Base-by-base conservation (phyloP, 495 filamentous ascomycete species). In the Pseudomonodictys pantanalensis region DNA sequence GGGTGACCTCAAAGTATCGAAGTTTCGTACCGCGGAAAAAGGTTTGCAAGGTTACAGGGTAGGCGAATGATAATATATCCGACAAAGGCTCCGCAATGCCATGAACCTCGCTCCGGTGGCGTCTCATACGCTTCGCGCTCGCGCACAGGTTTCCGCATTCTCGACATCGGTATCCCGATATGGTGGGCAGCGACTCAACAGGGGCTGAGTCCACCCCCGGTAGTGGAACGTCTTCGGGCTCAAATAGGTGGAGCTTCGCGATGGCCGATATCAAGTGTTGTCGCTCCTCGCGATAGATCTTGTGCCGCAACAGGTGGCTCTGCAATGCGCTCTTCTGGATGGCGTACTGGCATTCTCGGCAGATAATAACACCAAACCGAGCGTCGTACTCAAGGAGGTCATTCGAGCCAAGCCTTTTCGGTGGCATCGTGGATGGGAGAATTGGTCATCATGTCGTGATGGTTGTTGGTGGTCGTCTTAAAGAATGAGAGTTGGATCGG, bases 11-110 rank as follows among this genome's bases (percentile, higher is more conserved):
- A 41, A 74, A 73, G 54, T 74, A 74, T 55, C 61, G 65, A n/a
- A 74, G 9, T 55, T 73, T 74, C 10, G 71, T 74, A 11, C 72
- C 72, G 4, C 69, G 69, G 29, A 71, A 74, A 59, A 73, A 73
- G 0, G 72, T 74, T 54, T 74, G 72, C 30, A 74, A 52, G 23
- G 56, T 66, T 20, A 65, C 69, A 1, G 68, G 46, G 42, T 58
- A 39, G 10, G 63, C 60, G 42, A 64, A 57, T 1, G 56, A 57
- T 3, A 47, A 35, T 9, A 52, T 30, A 35, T 48, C 38, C 17
- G 41, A 33, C n/a, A n/a, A n/a, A 24, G 32, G 20, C 39, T 65
- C 65, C 12, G 28, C 57, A 9, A 65, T n/a, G 26, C 62, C 64
- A 52, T 74, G 72, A 24, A 29, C 60, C 32, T 73, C 68, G 56